Conservation (phyloP, 2,329 filamentous ascomycete species). For the Verticillium zaregamsianum region DNA sequence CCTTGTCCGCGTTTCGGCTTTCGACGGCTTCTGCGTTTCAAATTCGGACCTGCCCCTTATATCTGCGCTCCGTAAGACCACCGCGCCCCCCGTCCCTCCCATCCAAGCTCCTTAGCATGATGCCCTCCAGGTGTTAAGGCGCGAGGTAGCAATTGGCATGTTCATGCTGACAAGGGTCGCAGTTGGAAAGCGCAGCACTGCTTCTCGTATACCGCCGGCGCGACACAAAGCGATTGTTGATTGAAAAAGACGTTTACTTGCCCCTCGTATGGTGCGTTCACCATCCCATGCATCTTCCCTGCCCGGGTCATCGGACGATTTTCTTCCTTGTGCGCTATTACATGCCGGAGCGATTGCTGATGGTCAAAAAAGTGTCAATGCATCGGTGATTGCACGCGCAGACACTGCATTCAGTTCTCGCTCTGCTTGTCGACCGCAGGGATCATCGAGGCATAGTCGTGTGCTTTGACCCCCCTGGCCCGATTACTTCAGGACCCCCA, state of each 20-base stretch:
- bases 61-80: not conserved
- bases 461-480: not conserved
- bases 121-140: not conserved
- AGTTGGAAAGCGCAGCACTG: not conserved
- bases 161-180: not conserved
- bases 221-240: not conserved
- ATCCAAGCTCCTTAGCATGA: not conserved
- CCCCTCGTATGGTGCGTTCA: not conserved
- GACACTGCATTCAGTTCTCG: slow-evolving; percentile 7
- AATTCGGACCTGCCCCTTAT: not conserved
- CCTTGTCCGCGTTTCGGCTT: not conserved
- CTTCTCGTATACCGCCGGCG: not conserved
- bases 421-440: slow-evolving; percentile 10
- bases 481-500: slow-evolving; percentile 5
- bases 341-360: slow-evolving; percentile 3
- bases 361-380: slow-evolving; percentile 9
- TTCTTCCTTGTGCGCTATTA: slow-evolving; percentile 3
- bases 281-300: slow-evolving; percentile 12
- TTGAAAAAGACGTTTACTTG: not conserved
- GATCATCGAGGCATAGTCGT: slow-evolving; percentile 5
- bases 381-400: slow-evolving; percentile 9
- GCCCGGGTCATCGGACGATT: slow-evolving; percentile 1
- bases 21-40: not conserved
- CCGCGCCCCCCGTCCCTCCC: not conserved
- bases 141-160: not conserved